Evolutionary conservation across 768 basidiomycete species (phyloP).

Genomic region (Sarcodon sp.): DNA sequence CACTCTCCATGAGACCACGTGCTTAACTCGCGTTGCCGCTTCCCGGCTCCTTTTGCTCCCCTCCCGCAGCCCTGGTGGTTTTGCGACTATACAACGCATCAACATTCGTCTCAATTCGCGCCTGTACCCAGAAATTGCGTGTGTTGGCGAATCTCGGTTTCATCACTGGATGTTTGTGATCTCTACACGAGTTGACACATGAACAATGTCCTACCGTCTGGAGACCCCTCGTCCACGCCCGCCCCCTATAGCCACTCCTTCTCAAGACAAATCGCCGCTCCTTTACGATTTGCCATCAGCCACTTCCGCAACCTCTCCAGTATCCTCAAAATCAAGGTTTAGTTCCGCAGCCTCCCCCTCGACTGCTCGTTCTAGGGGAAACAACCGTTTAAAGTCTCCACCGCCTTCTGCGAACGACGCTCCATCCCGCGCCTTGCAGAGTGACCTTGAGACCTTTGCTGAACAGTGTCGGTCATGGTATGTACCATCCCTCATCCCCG

Average conservation of each 20-base stretch:
- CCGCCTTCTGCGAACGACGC: slow-evolving; percentile 52
- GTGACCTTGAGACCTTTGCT: slow-evolving; percentile 69
- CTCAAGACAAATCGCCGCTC: slow-evolving; percentile 38
- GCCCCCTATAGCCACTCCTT: slow-evolving; percentile 34
- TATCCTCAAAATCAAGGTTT: slow-evolving; percentile 26
- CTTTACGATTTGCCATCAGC: slow-evolving; percentile 68
- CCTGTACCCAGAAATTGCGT: too few relatives aligned
- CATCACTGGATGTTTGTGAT: too few relatives aligned
- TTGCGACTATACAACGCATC: too few relatives aligned
- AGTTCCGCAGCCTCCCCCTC: slow-evolving; percentile 49
- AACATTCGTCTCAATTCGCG: too few relatives aligned
- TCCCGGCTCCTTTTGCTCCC: too few relatives aligned
- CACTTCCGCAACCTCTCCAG: slow-evolving; percentile 43
- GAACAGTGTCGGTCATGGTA: slow-evolving; percentile 72
- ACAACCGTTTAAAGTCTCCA: slow-evolving; percentile 42
- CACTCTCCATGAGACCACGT: too few relatives aligned
- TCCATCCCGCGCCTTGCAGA: slow-evolving; percentile 49
- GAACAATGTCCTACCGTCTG: slow-evolving; percentile 50
- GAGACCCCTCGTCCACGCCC: slow-evolving; percentile 53
- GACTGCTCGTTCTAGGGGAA: slow-evolving; percentile 35
- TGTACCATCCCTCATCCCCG: slow-evolving; percentile 9
- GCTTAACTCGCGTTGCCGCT: too few relatives aligned
- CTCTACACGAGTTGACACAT: too few relatives aligned
- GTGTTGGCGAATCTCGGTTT: too few relatives aligned
- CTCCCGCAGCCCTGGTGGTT: too few relatives aligned